Evolutionary conservation across 805 yeast species (phyloP), one percentile per base, ranked within the genome.

Genomic region (Brettanomyces sp.): DNA sequence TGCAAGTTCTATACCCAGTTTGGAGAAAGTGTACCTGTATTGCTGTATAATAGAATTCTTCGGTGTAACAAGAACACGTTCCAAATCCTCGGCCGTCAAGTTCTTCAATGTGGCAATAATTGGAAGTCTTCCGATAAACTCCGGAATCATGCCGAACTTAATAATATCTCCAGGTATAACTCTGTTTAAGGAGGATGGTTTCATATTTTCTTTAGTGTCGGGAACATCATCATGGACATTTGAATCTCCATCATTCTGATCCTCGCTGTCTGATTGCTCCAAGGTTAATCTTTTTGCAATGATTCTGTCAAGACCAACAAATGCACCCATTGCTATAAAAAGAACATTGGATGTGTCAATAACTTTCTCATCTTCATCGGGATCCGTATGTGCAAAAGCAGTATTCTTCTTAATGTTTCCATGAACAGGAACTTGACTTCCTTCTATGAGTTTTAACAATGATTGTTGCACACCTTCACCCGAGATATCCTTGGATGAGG

Each of bases 401-500:
- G 66, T 73, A 0, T 68, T 61, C 40, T 76, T 79, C 3, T 63
- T 51, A 45, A 52, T 56, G 34, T 56, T 58, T 5, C 57, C 65
- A 54, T 75, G 71, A 2, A 73, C 71, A 28, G 67, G 67, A 3
- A 78, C 73, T 11, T 63, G 67, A 18, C 79, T 72, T 2, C 84
- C 84, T 54, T 78, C 84, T 35, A 78, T 67, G 41, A 78, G 63
- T 52, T 79, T 79, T 50, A 78, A 54, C 12, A 78, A 56, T 0
- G 82, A 76, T 52, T 78, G 83, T 52, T 78, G 84, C 14, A 79
- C 83, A 42, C 84, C 83, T 58, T 79, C 83, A 6, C 84, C 84
- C 1, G 81, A 67, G 2, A 78, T 79, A 56, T 78, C 84, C 49
- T 76, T 74, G 0, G 77, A 68, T 4, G 78, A 79, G 33, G 66